phyloP scores from a whole-genome alignment of 1,284 basidiomycete genomes.

The Takashimella tepidaria region DNA sequence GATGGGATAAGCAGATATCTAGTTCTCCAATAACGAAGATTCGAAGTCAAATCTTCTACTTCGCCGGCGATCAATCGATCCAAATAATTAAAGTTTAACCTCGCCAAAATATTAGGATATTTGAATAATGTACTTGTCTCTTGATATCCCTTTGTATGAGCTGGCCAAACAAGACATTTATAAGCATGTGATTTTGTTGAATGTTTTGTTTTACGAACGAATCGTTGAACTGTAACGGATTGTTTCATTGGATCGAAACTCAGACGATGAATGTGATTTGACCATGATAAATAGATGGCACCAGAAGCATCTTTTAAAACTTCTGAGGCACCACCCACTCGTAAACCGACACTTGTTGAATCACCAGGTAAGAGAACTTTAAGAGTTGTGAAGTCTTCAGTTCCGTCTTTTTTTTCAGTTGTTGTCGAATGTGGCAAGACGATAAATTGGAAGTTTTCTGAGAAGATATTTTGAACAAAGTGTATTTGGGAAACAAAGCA shows the following conservation, averaged over 20 bases:
- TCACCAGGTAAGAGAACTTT: conserved; percentile 57
- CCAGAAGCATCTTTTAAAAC: conserved; percentile 61
- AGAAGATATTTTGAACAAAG: conserved; percentile 22
- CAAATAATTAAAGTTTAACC: conserved; percentile 47
- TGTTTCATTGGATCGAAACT: conserved; percentile 72
- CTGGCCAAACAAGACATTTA: conserved; percentile 88
- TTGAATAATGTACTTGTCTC: conserved; percentile 70
- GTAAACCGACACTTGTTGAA: conserved; percentile 50
- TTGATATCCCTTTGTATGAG: conserved; percentile 78
- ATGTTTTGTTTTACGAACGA: conserved; percentile 69
- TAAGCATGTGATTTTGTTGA: conserved; percentile 63
- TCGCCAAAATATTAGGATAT: conserved; percentile 53
- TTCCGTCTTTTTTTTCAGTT: conserved; percentile 12
- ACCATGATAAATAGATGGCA: conserved; percentile 87
- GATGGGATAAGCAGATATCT: conserved; percentile 92
- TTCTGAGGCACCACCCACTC: conserved; percentile 64
- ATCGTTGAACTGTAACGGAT: conserved; percentile 79
- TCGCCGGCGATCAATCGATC: conserved; percentile 70
- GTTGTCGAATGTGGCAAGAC: conserved; percentile 47
- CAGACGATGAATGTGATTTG: conserved; percentile 90
- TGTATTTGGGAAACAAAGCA: no score
- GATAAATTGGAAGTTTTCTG: conserved; percentile 96
- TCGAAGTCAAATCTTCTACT: conserved; percentile 71
- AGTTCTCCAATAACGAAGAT: conserved; percentile 86
- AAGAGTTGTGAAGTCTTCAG: conserved; percentile 39